Conservation (phyloP, 805 yeast species). For the Sugiyamaella valdiviana region DNA sequence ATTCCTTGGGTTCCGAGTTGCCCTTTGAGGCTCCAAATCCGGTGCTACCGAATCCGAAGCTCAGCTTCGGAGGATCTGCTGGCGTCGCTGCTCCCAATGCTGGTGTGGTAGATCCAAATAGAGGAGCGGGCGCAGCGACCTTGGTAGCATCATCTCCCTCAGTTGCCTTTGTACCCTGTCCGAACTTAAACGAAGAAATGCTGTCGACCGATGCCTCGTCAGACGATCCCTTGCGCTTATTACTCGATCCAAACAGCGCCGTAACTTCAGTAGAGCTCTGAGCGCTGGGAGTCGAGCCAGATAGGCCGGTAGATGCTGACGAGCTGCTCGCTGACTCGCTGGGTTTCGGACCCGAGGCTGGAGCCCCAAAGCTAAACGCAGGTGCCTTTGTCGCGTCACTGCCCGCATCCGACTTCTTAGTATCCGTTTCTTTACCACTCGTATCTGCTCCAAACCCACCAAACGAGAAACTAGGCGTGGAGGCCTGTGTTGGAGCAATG, state of each 20-base stretch:
- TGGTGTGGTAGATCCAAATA: conserved; percentile 3
- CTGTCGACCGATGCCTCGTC: conserved; percentile 13
- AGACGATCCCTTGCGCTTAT: neutral
- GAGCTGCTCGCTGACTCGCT: conserved; percentile 2
- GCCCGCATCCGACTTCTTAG: too few relatives aligned
- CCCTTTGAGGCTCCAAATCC: too few relatives aligned
- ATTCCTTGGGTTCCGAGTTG: too few relatives aligned
- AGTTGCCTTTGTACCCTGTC: too few relatives aligned
- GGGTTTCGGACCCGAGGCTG: neutral
- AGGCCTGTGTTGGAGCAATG: neutral
- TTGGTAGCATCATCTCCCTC: conserved; percentile 6
- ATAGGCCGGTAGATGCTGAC: conserved; percentile 6
- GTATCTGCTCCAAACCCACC: neutral
- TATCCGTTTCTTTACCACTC: too few relatives aligned
- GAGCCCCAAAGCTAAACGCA: conserved; percentile 1
- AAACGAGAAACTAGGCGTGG: neutral
- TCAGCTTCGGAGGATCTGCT: neutral
- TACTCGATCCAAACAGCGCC: neutral
- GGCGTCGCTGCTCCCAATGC: neutral
- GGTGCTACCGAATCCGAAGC: neutral
- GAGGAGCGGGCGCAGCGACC: too few relatives aligned
- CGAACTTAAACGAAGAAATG: too few relatives aligned
- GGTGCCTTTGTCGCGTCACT: neutral
- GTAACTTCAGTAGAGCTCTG: conserved; percentile 3
- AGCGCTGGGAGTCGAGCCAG: conserved; percentile 1